phyloP scores from a whole-genome alignment of 352 stramenopile genomes.

The Phytophthora ohioensis region DNA sequence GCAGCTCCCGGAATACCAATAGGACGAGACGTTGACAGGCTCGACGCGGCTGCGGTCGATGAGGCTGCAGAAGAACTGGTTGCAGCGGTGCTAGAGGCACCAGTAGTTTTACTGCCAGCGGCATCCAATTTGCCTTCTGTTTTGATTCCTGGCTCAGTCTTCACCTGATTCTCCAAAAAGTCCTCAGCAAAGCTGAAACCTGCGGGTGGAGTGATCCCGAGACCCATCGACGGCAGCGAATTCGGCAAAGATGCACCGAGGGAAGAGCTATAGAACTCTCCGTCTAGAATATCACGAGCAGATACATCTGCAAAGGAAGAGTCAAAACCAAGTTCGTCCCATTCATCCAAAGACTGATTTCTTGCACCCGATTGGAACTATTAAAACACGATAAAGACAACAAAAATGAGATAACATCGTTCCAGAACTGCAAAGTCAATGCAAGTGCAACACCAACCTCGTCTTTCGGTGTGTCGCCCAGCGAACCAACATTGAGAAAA shows the following conservation, averaged over 20 bases:
- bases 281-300: constrained; percentile 79
- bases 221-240: constrained; percentile 87
- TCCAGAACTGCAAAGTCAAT: constrained; percentile 1
- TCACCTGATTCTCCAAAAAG: constrained; percentile 84
- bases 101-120: constrained; percentile 10
- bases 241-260: constrained; percentile 86
- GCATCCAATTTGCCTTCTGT: constrained; percentile 45
- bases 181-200: constrained; percentile 89
- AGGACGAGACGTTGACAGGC: constrained; percentile 72
- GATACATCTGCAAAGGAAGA: constrained; percentile 82
- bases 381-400: constrained; percentile 5
- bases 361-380: constrained; percentile 67
- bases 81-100: background rate
- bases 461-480: constrained; percentile 87
- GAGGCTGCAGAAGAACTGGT: constrained; percentile 23
- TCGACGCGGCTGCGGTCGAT: constrained; percentile 36
- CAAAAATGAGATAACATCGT: background rate
- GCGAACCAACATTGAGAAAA: constrained; percentile 88
- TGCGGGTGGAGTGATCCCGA: constrained; percentile 84
- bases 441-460: constrained; percentile 46
- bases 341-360: constrained; percentile 86
- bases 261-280: constrained; percentile 86
- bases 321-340: constrained; percentile 89
- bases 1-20: constrained; percentile 84
- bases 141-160: constrained; percentile 56